These are phyloP conservation scores for Nitzschia palea DNA, from an alignment of 108 stramenopile genomes.

Conservation along the genomic window DNA sequence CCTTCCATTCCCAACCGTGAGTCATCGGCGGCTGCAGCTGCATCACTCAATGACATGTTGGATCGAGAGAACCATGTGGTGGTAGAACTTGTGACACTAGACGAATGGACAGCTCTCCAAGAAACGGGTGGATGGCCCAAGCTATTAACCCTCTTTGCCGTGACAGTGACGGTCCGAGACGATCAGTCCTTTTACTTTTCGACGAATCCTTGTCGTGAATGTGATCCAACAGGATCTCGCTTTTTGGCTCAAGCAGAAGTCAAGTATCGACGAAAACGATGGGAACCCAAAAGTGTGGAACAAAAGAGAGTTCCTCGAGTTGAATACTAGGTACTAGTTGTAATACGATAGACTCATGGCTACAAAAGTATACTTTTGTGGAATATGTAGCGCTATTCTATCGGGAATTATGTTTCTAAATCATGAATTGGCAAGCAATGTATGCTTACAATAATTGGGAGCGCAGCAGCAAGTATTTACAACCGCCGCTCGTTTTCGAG, in stretches of 20 bases:
- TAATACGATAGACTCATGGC: too few species aligned
- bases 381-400: too few species aligned
- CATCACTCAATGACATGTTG: conserved; percentile 48
- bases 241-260: conserved; percentile 24
- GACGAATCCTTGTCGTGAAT: conserved; percentile 70
- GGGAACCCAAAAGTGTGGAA: conserved; percentile 27
- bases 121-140: conserved; percentile 56
- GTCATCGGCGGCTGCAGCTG: conserved; percentile 1
- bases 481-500: neutral
- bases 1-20: neutral
- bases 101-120: conserved; percentile 67
- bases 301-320: conserved; percentile 19
- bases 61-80: conserved; percentile 82
- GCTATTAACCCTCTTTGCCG: conserved; percentile 18
- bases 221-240: conserved; percentile 55
- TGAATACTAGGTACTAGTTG: too few species aligned
- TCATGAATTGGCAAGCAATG: too few species aligned
- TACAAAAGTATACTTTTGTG: too few species aligned
- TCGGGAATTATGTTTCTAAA: too few species aligned
- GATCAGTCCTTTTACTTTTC: conserved; percentile 39
- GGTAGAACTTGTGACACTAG: conserved; percentile 76
- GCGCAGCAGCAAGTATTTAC: neutral
- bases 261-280: conserved; percentile 29
- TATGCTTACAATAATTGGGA: too few species aligned
- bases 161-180: conserved; percentile 16